Percentiles rank a stretch among this genome's conserved stretches.
These are phyloP conservation scores for Penicillium sp. DNA, from an alignment of 2,329 filamentous ascomycete genomes.

Conservation along the genomic window DNA sequence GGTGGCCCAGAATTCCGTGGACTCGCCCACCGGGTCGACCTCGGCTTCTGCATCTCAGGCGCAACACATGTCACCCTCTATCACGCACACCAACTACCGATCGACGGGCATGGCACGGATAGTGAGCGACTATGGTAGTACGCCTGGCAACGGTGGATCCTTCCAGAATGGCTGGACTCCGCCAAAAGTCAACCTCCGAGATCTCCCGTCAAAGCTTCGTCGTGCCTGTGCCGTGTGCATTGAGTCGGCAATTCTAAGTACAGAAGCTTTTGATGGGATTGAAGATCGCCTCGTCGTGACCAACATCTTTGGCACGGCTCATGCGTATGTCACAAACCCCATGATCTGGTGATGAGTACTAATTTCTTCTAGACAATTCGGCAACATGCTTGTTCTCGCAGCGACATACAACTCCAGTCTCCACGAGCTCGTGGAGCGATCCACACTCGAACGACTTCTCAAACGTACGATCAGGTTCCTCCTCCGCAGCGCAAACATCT, in stretches of 20 bases:
- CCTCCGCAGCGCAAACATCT: conserved; percentile 61
- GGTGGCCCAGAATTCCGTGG: conserved; percentile 15
- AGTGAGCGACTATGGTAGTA: conserved; percentile 32
- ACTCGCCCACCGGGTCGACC: conserved; percentile 31
- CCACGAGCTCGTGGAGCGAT: conserved; percentile 50
- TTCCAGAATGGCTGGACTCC: conserved; percentile 15
- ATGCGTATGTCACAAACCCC: conserved; percentile 70
- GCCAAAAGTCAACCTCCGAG: conserved; percentile 21
- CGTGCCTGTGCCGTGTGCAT: conserved; percentile 58
- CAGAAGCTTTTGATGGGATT: conserved; percentile 67
- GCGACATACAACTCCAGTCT: conserved; percentile 70
- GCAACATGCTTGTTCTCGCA: conserved; percentile 84
- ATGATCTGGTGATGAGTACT: too few species aligned
- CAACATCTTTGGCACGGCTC: conserved; percentile 92
- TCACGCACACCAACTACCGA: conserved; percentile 25
- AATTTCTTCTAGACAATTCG: conserved; percentile 69
- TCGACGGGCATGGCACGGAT: conserved; percentile 29
- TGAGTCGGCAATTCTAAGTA: conserved; percentile 74
- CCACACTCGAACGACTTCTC: conserved; percentile 57
- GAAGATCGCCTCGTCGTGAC: conserved; percentile 69
- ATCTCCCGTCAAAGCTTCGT: conserved; percentile 43
- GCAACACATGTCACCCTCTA: conserved; percentile 35
- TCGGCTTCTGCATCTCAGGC: conserved; percentile 27
- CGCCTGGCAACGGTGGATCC: conserved; percentile 13
- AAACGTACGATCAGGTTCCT: conserved; percentile 72